Evolutionary conservation across 202 grass and related monocot genomes (phyloP).

Genomic region (Bolboschoenoplectus hybrid): DNA sequence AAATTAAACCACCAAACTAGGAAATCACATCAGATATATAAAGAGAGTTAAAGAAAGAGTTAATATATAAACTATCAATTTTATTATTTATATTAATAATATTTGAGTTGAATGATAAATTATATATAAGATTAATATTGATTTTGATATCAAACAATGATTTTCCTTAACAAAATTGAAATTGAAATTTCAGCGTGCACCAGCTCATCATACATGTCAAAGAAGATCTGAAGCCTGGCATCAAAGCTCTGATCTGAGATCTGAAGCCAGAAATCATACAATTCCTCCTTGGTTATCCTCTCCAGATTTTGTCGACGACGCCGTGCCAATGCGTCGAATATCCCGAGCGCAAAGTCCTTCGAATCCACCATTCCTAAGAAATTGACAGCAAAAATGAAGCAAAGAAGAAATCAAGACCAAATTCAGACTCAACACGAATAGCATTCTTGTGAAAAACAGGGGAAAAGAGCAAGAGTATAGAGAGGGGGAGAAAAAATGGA

Average conservation of each 20-base stretch:
- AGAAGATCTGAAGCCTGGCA: conserved; percentile 98
- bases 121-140: no score
- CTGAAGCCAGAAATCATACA: conserved; percentile 99
- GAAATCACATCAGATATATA: no score
- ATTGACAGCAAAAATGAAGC: neutral
- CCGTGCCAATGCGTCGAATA: conserved; percentile 93
- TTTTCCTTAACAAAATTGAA: neutral
- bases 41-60: no score
- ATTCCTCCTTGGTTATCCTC: conserved; percentile 89
- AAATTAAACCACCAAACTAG: conserved; percentile 42
- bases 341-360: conserved; percentile 88
- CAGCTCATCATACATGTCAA: conserved; percentile 79
- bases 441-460: conserved; percentile 23
- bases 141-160: no score
- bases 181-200: neutral
- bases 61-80: no score
- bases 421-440: neutral
- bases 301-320: conserved; percentile 70
- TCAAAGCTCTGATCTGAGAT: conserved; percentile 99
- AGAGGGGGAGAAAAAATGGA: neutral
- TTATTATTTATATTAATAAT: no score
- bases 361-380: conserved; percentile 90
- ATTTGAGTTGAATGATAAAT: no score
- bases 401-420: neutral
- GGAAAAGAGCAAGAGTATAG: neutral